Evolutionary conservation across 495 filamentous ascomycete genomes (phyloP).

Genomic region (Lasiosphaeria miniovina): DNA sequence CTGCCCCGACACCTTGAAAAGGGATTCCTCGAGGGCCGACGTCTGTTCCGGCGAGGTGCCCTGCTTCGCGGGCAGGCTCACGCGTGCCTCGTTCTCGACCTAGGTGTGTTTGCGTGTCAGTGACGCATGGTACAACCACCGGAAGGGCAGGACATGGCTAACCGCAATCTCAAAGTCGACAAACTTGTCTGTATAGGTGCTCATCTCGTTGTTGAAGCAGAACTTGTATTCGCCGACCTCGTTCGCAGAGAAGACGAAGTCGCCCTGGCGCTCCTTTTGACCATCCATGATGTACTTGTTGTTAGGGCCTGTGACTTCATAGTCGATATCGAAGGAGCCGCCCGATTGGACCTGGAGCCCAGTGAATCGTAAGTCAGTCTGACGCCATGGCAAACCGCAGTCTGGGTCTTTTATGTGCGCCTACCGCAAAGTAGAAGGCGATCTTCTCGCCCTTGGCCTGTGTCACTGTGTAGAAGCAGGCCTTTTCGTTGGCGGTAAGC

Average conservation of each 20-base stretch:
- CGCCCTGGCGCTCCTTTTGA: conserved; percentile 89
- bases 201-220: conserved; percentile 99
- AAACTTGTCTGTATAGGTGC: conserved; percentile 94
- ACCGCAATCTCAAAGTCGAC: conserved; percentile 99
- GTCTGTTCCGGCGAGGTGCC: conserved; percentile 91
- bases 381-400: not conserved
- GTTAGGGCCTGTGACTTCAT: conserved; percentile 77
- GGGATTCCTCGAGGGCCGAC: conserved; percentile 84
- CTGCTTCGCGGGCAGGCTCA: conserved; percentile 83
- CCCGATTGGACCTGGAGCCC: conserved; percentile 81
- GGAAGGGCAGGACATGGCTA: conserved; percentile 29
- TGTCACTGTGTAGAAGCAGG: conserved; percentile 86
- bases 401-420: conserved; percentile 30
- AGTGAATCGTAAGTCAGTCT: conserved; percentile 1
- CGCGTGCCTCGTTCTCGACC: conserved; percentile 92
- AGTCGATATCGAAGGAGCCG: conserved; percentile 94
- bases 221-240: conserved; percentile 93
- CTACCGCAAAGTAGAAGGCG: conserved; percentile 97
- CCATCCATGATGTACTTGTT: conserved; percentile 83
- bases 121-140: not conserved
- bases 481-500: conserved; percentile 82
- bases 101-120: conserved; percentile 34
- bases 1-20: conserved; percentile 90
- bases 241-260: conserved; percentile 96
- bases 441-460: conserved; percentile 78